Evolutionary conservation across 805 yeast genomes (phyloP).

Genomic region (Yamadazyma ubonensis): DNA sequence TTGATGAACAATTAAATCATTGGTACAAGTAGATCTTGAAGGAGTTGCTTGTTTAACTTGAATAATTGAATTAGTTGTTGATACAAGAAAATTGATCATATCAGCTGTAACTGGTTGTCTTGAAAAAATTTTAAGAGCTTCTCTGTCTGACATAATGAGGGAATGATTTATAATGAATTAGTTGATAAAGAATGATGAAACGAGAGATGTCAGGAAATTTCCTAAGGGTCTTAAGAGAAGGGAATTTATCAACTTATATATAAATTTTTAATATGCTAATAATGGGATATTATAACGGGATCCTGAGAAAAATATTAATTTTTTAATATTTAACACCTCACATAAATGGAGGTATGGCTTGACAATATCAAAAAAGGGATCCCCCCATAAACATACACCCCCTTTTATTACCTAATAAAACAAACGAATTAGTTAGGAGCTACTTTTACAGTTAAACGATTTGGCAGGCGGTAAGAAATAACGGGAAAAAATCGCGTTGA

Average conservation of each 20-base stretch:
- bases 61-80: conserved; percentile 58
- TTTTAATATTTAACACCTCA: conserved; percentile 1
- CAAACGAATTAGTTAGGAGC: background rate
- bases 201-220: background rate
- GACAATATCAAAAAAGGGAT: background rate
- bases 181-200: background rate
- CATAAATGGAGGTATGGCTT: background rate
- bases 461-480: background rate
- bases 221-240: background rate
- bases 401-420: background rate
- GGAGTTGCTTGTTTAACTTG: conserved; percentile 32
- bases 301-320: too few species aligned
- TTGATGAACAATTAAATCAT: conserved; percentile 24
- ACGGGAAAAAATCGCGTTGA: background rate
- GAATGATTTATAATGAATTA: background rate
- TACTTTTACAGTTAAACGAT: background rate
- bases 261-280: background rate
- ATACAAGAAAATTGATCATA: conserved; percentile 57
- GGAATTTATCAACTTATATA: background rate
- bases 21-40: conserved; percentile 35
- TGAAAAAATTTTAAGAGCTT: conserved; percentile 53
- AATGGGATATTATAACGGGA: too few species aligned
- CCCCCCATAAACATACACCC: background rate
- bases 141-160: conserved; percentile 28
- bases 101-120: conserved; percentile 55